These are phyloP conservation scores for Termitomyces sp. DNA, from an alignment of 768 basidiomycete genomes.

Conservation along the genomic window DNA sequence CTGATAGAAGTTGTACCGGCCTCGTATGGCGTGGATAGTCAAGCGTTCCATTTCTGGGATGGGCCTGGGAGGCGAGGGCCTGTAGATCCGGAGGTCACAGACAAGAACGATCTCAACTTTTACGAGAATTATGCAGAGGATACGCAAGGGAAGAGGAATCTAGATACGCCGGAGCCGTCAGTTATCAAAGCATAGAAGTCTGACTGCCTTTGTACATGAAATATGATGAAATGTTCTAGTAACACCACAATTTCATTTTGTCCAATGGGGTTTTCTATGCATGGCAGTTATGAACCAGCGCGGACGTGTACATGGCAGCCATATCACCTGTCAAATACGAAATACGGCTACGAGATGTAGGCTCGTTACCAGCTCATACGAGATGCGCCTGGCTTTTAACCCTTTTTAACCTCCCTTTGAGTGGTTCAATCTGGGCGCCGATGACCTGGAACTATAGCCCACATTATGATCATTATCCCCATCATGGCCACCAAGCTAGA, in stretches of 20 bases:
- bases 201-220: too few relatives aligned
- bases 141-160: slow-evolving; percentile 57
- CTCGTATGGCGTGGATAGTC: slow-evolving; percentile 85
- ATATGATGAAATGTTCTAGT: too few relatives aligned
- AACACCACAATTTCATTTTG: too few relatives aligned
- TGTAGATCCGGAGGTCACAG: slow-evolving; percentile 26
- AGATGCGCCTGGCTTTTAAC: too few relatives aligned
- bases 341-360: too few relatives aligned
- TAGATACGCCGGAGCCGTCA: slow-evolving; percentile 15
- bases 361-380: too few relatives aligned
- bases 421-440: slow-evolving; percentile 5
- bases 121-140: slow-evolving; percentile 88
- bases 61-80: slow-evolving; percentile 65
- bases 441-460: slow-evolving; percentile 44
- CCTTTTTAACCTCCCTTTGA: too few relatives aligned
- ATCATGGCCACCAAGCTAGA: slow-evolving; percentile 59
- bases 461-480: slow-evolving; percentile 52
- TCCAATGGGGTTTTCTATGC: too few relatives aligned
- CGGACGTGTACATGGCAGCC: too few relatives aligned
- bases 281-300: too few relatives aligned
- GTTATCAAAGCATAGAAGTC: neutral
- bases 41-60: slow-evolving; percentile 92
- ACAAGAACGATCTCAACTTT: slow-evolving; percentile 68
- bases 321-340: too few relatives aligned
- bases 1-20: slow-evolving; percentile 90